A percentile compares a stretch with the other conserved stretches of the same genome.
phyloP scores from a whole-genome alignment of 2,329 filamentous ascomycete species.

The Colletotrichum sp. region DNA sequence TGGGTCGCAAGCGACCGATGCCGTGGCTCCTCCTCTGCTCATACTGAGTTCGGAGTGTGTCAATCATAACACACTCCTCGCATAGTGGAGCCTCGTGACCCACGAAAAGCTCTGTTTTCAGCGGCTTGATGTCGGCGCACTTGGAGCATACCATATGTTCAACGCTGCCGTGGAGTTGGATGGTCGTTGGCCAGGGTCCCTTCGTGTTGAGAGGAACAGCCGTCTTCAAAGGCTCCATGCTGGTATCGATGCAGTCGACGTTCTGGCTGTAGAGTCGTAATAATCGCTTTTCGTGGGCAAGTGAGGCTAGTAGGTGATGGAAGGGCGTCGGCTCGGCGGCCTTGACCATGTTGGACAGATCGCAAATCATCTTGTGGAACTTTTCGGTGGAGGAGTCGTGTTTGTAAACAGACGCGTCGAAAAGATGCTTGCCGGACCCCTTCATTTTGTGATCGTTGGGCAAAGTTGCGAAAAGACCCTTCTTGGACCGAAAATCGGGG shows the following conservation, averaged over 20 bases:
- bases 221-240: constrained; percentile 79
- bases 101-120: constrained; percentile 81
- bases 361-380: constrained; percentile 96
- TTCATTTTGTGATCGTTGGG: constrained; percentile 90
- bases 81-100: constrained; percentile 86
- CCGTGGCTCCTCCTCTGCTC: constrained; percentile 92
- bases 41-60: constrained; percentile 75
- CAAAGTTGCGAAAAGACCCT: constrained; percentile 85
- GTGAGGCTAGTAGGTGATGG: constrained; percentile 89
- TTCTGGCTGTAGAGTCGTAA: constrained; percentile 96
- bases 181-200: constrained; percentile 89
- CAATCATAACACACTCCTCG: constrained; percentile 73
- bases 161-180: constrained; percentile 92
- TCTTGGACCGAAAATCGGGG: constrained; percentile 93
- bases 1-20: constrained; percentile 85
- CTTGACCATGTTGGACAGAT: constrained; percentile 79
- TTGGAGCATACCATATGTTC: constrained; percentile 98
- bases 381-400: constrained; percentile 86
- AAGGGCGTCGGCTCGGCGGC: constrained; percentile 84
- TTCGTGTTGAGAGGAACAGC: constrained; percentile 81
- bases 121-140: constrained; percentile 77
- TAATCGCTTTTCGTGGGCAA: constrained; percentile 85
- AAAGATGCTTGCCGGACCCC: constrained; percentile 91
- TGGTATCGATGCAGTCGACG: constrained; percentile 92
- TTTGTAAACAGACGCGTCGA: constrained; percentile 97